A percentile compares a stretch with the other conserved stretches of the same genome.
Evolutionary conservation across 2,329 filamentous ascomycete genomes (phyloP).

Genomic region (Lecanicillium sp.): DNA sequence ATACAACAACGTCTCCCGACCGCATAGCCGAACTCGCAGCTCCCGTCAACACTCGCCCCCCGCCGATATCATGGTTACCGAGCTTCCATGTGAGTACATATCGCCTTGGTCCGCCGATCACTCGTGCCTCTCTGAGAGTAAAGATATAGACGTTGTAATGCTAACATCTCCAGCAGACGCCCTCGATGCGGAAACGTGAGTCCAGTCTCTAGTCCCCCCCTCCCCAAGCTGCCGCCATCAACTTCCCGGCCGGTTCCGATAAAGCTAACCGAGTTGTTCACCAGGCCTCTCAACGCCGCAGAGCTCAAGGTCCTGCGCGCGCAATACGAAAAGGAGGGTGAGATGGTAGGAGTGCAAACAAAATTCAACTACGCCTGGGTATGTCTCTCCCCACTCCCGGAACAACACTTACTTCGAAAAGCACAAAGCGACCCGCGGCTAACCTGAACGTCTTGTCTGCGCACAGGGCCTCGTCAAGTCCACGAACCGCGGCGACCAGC

Average conservation of each 20-base stretch:
- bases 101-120: no score
- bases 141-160: background rate
- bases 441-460: conserved; percentile 9
- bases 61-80: conserved; percentile 36
- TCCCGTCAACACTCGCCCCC: background rate
- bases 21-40: background rate
- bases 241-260: background rate
- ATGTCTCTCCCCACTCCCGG: conserved; percentile 27
- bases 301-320: conserved; percentile 88
- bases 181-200: conserved; percentile 90
- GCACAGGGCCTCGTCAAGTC: conserved; percentile 90
- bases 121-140: conserved; percentile 44
- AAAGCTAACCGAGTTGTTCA: conserved; percentile 14
- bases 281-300: conserved; percentile 78
- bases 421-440: no score
- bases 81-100: conserved; percentile 46
- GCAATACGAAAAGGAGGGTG: conserved; percentile 96
- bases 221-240: background rate
- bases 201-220: conserved; percentile 16
- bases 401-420: no score
- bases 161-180: conserved; percentile 58
- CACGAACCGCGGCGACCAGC: conserved; percentile 74
- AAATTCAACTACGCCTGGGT: conserved; percentile 99
- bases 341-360: conserved; percentile 93
- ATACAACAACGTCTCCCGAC: background rate